Evolutionary conservation across 257 asterid species (phyloP).

Genomic region (Striga asiatica): DNA sequence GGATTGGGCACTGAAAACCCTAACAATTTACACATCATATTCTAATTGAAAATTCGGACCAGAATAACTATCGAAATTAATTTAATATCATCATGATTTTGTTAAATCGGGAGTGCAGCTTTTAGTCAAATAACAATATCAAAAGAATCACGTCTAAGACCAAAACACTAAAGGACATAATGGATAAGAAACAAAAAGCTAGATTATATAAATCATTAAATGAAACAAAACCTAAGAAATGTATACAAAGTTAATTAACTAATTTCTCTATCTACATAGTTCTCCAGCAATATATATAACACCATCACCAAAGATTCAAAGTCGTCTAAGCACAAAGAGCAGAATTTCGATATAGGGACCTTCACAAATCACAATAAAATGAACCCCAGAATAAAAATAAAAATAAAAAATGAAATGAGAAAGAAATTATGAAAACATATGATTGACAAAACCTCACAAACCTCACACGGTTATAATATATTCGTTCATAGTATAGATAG

Average conservation of each 20-base stretch:
- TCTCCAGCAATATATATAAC: not conserved
- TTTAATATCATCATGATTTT: too few species aligned
- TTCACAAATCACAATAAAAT: constrained; percentile 22
- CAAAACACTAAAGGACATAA: not conserved
- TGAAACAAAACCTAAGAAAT: too few species aligned
- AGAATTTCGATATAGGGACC: constrained; percentile 9
- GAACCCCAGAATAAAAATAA: not conserved
- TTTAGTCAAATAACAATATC: too few species aligned
- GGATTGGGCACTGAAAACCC: constrained; percentile 19
- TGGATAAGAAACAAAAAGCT: too few species aligned
- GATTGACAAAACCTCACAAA: not conserved
- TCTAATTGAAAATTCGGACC: not conserved
- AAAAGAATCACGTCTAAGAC: too few species aligned
- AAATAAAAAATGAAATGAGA: not conserved
- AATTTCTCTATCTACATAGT: not conserved
- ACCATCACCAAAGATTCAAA: constrained; percentile 2
- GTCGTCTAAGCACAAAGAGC: constrained; percentile 4
- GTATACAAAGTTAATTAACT: not conserved
- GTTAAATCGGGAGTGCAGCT: too few species aligned
- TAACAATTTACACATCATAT: not conserved
- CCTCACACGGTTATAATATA: not conserved
- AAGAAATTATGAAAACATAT: not conserved
- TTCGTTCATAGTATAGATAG: not conserved
- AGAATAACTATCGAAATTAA: not conserved
- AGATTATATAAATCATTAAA: too few species aligned